Evolutionary conservation across 768 basidiomycete species (phyloP).

Genomic region (Hygrophorus russula): DNA sequence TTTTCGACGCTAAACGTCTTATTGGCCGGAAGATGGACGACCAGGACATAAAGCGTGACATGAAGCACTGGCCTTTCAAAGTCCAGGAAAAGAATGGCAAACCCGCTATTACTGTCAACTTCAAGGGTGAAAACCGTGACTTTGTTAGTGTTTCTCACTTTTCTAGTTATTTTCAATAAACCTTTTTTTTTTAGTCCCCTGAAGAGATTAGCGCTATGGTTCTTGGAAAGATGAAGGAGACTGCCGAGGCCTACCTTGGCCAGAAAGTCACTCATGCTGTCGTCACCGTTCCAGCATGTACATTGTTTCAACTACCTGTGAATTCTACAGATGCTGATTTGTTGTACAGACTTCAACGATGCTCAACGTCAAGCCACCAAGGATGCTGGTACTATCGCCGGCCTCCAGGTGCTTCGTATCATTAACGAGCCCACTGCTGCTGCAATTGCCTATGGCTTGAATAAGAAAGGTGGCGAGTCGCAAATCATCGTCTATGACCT

Average conservation of each 20-base stretch:
- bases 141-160: slow-evolving; percentile 49
- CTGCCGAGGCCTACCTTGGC: slow-evolving; percentile 95
- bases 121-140: slow-evolving; percentile 69
- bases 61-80: slow-evolving; percentile 89
- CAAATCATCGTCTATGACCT: slow-evolving; percentile 98
- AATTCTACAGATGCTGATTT: slow-evolving; percentile 3
- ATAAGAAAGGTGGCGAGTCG: slow-evolving; percentile 90
- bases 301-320: slow-evolving; percentile 13
- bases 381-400: slow-evolving; percentile 92
- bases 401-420: slow-evolving; percentile 90
- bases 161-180: not conserved
- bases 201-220: slow-evolving; percentile 97
- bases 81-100: slow-evolving; percentile 73
- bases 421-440: slow-evolving; percentile 98
- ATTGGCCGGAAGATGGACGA: slow-evolving; percentile 84
- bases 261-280: slow-evolving; percentile 95
- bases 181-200: slow-evolving; percentile 46
- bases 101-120: slow-evolving; percentile 65
- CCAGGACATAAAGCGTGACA: slow-evolving; percentile 66
- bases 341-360: slow-evolving; percentile 81
- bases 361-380: slow-evolving; percentile 99
- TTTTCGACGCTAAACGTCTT: slow-evolving; percentile 94
- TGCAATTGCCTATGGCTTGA: slow-evolving; percentile 95
- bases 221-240: slow-evolving; percentile 97
- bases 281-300: slow-evolving; percentile 94